Percentiles rank a stretch among this genome's conserved stretches.
Conservation (phyloP, 768 basidiomycete genomes). For the Botryobasidium botryosum region DNA sequence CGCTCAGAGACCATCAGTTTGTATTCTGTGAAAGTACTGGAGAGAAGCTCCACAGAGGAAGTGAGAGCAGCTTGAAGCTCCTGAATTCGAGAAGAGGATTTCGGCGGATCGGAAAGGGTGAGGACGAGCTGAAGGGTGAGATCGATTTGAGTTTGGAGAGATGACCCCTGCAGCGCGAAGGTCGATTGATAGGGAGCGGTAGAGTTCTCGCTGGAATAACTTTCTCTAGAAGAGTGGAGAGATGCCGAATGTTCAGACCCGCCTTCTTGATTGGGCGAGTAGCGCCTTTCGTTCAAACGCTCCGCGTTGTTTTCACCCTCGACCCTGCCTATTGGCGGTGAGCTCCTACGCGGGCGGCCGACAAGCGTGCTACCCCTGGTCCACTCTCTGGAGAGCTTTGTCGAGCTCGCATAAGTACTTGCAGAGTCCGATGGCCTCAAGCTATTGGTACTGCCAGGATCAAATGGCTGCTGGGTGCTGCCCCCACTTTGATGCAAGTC, state of each 20-base stretch:
- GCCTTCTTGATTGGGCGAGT: too few species aligned
- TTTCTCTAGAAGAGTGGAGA: constrained; percentile 1
- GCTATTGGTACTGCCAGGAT: too few species aligned
- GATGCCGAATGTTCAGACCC: too few species aligned
- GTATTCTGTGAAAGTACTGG: constrained; percentile 47
- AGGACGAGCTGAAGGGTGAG: constrained; percentile 50
- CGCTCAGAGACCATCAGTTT: constrained; percentile 51
- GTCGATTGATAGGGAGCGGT: constrained; percentile 38
- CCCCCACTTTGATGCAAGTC: constrained; percentile 59
- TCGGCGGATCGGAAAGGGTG: constrained; percentile 16
- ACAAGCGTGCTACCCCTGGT: too few species aligned
- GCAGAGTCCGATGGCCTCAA: too few species aligned
- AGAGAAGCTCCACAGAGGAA: constrained; percentile 40
- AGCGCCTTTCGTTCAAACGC: too few species aligned
- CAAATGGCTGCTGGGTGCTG: too few species aligned
- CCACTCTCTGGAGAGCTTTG: too few species aligned
- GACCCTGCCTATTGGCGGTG: too few species aligned
- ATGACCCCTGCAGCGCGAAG: constrained; percentile 54
- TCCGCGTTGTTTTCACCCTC: too few species aligned
- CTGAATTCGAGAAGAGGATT: constrained; percentile 17
- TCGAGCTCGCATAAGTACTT: too few species aligned
- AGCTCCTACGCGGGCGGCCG: too few species aligned
- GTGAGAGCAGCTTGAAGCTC: constrained; percentile 36
- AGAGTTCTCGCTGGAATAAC: neutral
- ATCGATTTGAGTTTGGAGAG: constrained; percentile 60